Conservation (phyloP, 2,329 filamentous ascomycete genomes). For the Botrytis squamosa region DNA sequence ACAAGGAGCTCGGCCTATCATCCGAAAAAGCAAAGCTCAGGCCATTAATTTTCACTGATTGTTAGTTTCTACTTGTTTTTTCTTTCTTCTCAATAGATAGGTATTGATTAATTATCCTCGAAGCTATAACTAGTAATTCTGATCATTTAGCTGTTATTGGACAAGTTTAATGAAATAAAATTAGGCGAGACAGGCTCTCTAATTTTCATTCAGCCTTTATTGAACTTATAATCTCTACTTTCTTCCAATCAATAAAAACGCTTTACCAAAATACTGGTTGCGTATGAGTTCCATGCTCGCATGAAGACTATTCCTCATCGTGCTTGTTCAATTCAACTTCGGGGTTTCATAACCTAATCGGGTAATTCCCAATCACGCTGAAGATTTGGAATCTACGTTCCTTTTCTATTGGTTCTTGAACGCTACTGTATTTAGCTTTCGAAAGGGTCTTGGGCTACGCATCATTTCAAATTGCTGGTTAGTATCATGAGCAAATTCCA, state of each 20-base stretch:
- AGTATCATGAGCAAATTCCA: background rate
- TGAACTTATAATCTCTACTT: background rate
- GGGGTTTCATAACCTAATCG: background rate
- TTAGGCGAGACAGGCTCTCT: background rate
- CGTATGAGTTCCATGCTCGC: background rate
- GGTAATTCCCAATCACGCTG: too few relatives aligned
- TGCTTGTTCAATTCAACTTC: background rate
- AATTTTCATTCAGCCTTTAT: background rate
- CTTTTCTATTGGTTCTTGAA: background rate
- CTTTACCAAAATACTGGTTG: background rate
- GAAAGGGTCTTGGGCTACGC: background rate
- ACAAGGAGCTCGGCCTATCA: background rate
- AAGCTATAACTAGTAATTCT: background rate
- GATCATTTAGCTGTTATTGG: background rate
- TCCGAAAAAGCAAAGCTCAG: background rate
- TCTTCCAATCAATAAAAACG: slow-evolving; percentile 1
- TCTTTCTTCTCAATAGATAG: background rate
- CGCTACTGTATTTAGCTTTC: background rate
- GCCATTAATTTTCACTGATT: background rate
- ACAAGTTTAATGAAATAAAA: background rate
- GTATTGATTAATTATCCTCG: background rate
- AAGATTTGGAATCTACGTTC: background rate
- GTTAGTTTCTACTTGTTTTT: background rate
- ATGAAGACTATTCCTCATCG: background rate
- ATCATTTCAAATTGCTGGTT: background rate